Evolutionary conservation across 768 basidiomycete genomes (phyloP).

Genomic region (Amanita phalloides): DNA sequence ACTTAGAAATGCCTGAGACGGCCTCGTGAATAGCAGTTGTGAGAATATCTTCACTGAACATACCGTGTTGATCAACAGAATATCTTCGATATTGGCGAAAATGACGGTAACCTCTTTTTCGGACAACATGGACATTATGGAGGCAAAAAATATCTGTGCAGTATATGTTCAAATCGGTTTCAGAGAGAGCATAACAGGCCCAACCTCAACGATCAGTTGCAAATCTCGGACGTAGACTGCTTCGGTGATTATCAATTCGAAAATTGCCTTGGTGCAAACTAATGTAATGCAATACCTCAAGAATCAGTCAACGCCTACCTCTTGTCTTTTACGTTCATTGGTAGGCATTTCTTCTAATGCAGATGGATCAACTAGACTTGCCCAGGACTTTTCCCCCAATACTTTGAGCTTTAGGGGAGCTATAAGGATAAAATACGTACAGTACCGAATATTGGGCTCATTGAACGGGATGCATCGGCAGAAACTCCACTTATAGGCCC

Average conservation of each 20-base stretch:
- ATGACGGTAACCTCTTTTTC: slow-evolving; percentile 70
- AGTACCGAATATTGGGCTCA: slow-evolving; percentile 58
- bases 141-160: slow-evolving; percentile 74
- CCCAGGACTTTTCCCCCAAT: slow-evolving; percentile 59
- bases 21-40: background rate
- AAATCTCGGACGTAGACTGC: slow-evolving; percentile 82
- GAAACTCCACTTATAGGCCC: slow-evolving; percentile 43
- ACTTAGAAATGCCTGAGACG: slow-evolving; percentile 63
- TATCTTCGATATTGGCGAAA: slow-evolving; percentile 91
- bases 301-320: slow-evolving; percentile 33
- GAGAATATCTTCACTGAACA: slow-evolving; percentile 11
- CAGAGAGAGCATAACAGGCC: slow-evolving; percentile 7
- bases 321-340: slow-evolving; percentile 78
- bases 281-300: background rate
- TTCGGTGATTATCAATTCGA: slow-evolving; percentile 91
- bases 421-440: slow-evolving; percentile 25
- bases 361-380: slow-evolving; percentile 78
- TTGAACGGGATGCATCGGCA: slow-evolving; percentile 26
- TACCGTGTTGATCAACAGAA: slow-evolving; percentile 81
- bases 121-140: slow-evolving; percentile 61
- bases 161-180: background rate
- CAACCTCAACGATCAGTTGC: slow-evolving; percentile 84
- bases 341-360: slow-evolving; percentile 74
- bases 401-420: slow-evolving; percentile 2
- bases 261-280: slow-evolving; percentile 53